Percentiles rank a stretch among this genome's conserved stretches.
These are phyloP conservation scores for Vanrija sp. DNA, from an alignment of 1,284 basidiomycete genomes.

Conservation along the genomic window DNA sequence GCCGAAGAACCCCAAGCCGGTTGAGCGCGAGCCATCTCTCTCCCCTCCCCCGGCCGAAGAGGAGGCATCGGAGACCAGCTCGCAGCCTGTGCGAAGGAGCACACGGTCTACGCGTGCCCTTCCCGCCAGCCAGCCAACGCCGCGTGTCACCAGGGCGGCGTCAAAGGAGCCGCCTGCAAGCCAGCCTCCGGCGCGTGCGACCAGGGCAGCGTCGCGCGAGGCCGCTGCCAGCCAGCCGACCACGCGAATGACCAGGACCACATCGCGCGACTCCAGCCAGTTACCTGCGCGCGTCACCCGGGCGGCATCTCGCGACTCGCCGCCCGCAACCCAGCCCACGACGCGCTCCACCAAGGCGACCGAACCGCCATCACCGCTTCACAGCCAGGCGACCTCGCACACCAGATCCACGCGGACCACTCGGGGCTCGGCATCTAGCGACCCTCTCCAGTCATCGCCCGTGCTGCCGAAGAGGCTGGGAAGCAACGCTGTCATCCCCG, in stretches of 20 bases:
- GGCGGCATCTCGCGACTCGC: constrained; percentile 1
- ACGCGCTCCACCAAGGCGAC: not conserved
- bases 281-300: constrained; percentile 2
- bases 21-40: not conserved
- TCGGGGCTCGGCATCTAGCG: not conserved
- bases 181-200: constrained; percentile 1
- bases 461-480: not conserved
- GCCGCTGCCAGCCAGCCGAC: constrained; percentile 2
- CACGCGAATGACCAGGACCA: not conserved
- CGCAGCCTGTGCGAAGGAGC: not conserved
- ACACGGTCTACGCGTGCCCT: not conserved
- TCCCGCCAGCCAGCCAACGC: not conserved
- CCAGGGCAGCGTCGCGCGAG: constrained; percentile 2
- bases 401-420: not conserved
- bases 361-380: not conserved
- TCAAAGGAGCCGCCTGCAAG: not conserved
- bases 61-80: too few relatives aligned
- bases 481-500: not conserved
- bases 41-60: too few relatives aligned
- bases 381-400: not conserved
- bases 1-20: not conserved
- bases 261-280: not conserved
- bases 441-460: not conserved
- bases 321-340: not conserved
- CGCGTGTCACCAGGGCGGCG: not conserved